These are phyloP conservation scores for Lolium rigidum DNA, from an alignment of 176 grass and related monocot species.

Conservation along the genomic window DNA sequence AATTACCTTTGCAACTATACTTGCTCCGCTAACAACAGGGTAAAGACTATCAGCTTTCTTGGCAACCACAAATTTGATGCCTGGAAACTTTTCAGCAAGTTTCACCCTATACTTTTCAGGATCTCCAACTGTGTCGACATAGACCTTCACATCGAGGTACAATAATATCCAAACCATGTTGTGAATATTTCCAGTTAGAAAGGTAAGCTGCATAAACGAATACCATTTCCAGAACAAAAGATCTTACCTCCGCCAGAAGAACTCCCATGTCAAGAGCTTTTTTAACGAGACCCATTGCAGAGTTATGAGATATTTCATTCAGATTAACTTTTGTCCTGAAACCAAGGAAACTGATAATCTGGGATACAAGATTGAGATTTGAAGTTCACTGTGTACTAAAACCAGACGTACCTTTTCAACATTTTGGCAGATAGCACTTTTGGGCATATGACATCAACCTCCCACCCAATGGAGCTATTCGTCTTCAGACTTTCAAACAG, in stretches of 20 bases:
- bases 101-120: slow-evolving; percentile 90
- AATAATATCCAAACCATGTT: background rate
- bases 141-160: slow-evolving; percentile 62
- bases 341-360: slow-evolving; percentile 25
- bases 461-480: slow-evolving; percentile 77
- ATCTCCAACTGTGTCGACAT: slow-evolving; percentile 93
- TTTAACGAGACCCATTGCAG: slow-evolving; percentile 83
- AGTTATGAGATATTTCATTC: slow-evolving; percentile 97
- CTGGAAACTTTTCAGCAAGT: slow-evolving; percentile 81
- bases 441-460: slow-evolving; percentile 91
- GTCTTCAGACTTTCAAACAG: slow-evolving; percentile 81
- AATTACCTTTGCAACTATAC: slow-evolving; percentile 96
- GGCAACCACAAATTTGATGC: slow-evolving; percentile 90
- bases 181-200: background rate
- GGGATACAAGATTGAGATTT: background rate
- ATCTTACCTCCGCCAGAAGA: slow-evolving; percentile 74
- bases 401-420: slow-evolving; percentile 65
- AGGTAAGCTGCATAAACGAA: background rate
- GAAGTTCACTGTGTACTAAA: slow-evolving; percentile 14
- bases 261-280: slow-evolving; percentile 76
- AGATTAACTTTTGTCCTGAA: slow-evolving; percentile 87
- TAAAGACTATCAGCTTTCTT: slow-evolving; percentile 98
- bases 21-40: slow-evolving; percentile 94
- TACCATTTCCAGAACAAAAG: slow-evolving; percentile 29
- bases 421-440: slow-evolving; percentile 93